Conservation (phyloP, 1,284 basidiomycete species). For the Ganoderma lingzhi region DNA sequence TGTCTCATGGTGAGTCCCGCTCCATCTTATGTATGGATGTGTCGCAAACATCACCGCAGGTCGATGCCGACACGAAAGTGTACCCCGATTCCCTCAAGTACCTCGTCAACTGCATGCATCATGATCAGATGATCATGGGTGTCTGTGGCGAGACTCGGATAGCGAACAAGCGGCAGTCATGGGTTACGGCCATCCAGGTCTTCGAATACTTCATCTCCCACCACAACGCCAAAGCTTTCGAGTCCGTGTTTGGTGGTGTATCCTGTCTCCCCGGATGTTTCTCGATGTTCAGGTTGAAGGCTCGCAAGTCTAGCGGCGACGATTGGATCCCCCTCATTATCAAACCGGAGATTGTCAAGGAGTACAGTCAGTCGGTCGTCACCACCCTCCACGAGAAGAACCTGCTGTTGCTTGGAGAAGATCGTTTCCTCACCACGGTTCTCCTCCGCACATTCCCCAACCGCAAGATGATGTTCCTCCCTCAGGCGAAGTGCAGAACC, state of each 20-base stretch:
- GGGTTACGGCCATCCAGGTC: constrained; percentile 98
- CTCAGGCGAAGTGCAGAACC: constrained; percentile 94
- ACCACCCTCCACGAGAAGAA: constrained; percentile 99
- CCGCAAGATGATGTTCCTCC: constrained; percentile 99
- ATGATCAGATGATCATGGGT: constrained; percentile 99
- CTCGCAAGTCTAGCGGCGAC: constrained; percentile 84
- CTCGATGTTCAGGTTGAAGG: constrained; percentile 99
- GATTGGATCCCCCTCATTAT: constrained; percentile 99
- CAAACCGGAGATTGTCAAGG: constrained; percentile 97
- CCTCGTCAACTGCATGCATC: constrained; percentile 97
- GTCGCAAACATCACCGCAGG: constrained; percentile 54
- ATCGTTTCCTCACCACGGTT: constrained; percentile 97
- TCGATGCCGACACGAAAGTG: constrained; percentile 97
- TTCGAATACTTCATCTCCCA: constrained; percentile 99
- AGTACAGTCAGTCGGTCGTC: constrained; percentile 95
- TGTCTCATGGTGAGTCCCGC: constrained; percentile 86
- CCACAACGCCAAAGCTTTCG: constrained; percentile 97
- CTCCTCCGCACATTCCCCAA: constrained; percentile 97
- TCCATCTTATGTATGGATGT: neutral
- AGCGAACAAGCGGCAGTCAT: constrained; percentile 96
- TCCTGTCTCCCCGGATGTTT: constrained; percentile 99
- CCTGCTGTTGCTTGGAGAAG: constrained; percentile 94
- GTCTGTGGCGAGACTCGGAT: constrained; percentile 99
- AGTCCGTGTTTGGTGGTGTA: constrained; percentile 99
- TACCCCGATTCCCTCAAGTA: constrained; percentile 87